A percentile compares a stretch with the other conserved stretches of the same genome.
Conservation (phyloP, 495 filamentous ascomycete species). For the Penicillium argentinense region DNA sequence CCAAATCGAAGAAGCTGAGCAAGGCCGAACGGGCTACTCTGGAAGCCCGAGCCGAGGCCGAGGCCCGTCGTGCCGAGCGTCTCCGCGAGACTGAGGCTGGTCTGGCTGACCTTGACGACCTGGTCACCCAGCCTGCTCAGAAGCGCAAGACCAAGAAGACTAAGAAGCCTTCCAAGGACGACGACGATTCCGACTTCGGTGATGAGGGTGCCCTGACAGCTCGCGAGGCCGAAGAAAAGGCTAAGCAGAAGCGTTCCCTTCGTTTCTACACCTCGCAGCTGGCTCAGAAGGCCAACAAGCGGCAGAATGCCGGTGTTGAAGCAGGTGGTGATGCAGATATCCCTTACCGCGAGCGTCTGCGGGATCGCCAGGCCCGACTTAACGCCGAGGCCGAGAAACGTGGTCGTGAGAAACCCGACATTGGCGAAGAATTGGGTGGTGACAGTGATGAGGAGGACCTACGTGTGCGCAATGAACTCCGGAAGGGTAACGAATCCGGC, state of each 20-base stretch:
- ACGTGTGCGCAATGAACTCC: conserved; percentile 41
- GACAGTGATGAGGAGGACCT: conserved; percentile 61
- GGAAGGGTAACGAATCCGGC: conserved; percentile 32
- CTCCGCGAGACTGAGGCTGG: conserved; percentile 62
- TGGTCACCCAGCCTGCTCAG: conserved; percentile 34
- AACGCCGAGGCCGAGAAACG: conserved; percentile 84
- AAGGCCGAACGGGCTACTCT: conserved; percentile 52
- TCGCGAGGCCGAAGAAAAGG: conserved; percentile 77
- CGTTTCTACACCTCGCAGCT: conserved; percentile 97
- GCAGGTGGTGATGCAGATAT: conserved; percentile 91
- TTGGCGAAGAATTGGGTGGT: conserved; percentile 61
- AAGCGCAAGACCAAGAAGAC: conserved; percentile 36
- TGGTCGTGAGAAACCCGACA: conserved; percentile 63
- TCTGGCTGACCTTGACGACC: conserved; percentile 63
- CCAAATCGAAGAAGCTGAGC: conserved; percentile 44
- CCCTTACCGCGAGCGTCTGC: conserved; percentile 82
- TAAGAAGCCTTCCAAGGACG: conserved; percentile 34
- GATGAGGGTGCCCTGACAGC: conserved; percentile 62
- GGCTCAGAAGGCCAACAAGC: conserved; percentile 85
- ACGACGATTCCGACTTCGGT: conserved; percentile 63
- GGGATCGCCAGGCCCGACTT: conserved; percentile 79
- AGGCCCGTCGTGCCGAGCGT: conserved; percentile 55
- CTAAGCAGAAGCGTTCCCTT: conserved; percentile 78
- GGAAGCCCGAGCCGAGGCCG: conserved; percentile 51
- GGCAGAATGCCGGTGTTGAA: conserved; percentile 74